These are phyloP conservation scores for Strombidium stylifer DNA, from an alignment of 73 alveolate genomes.

Conservation along the genomic window DNA sequence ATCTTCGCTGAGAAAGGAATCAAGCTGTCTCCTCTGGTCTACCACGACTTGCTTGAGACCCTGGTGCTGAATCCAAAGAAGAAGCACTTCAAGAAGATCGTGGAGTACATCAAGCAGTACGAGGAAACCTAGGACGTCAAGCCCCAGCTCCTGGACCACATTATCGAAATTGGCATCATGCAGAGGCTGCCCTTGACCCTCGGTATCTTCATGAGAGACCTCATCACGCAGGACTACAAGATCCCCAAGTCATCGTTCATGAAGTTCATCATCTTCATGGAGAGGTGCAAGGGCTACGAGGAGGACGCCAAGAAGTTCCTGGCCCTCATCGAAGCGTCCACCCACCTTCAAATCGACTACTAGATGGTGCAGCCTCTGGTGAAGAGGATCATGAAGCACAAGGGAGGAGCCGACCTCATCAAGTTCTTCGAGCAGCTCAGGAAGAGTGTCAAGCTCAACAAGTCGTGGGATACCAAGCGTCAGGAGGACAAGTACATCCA, in stretches of 20 bases:
- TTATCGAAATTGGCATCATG: constrained; percentile 13
- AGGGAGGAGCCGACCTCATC: constrained; percentile 18
- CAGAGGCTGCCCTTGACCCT: constrained; percentile 12
- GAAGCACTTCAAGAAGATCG: constrained; percentile 32
- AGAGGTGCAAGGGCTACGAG: constrained; percentile 44
- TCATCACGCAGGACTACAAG: constrained; percentile 1
- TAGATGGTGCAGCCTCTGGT: constrained; percentile 1
- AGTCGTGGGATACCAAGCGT: not conserved
- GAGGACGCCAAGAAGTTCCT: constrained; percentile 44
- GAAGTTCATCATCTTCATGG: constrained; percentile 18
- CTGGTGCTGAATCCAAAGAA: constrained; percentile 19
- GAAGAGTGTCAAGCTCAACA: constrained; percentile 22
- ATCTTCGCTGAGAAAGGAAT: constrained; percentile 18
- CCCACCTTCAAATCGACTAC: constrained; percentile 3
- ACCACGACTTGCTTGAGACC: constrained; percentile 19
- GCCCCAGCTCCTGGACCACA: not conserved
- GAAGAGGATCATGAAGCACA: constrained; percentile 6
- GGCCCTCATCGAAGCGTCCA: constrained; percentile 13
- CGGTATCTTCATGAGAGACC: constrained; percentile 19
- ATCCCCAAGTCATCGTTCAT: not conserved
- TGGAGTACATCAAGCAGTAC: not conserved
- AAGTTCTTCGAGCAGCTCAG: constrained; percentile 35
- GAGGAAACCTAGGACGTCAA: constrained; percentile 11
- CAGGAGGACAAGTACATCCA: not conserved
- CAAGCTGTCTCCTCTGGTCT: constrained; percentile 1